Evolutionary conservation across 2,329 filamentous ascomycete species (phyloP).

Genomic region (Lanzia echinophila): DNA sequence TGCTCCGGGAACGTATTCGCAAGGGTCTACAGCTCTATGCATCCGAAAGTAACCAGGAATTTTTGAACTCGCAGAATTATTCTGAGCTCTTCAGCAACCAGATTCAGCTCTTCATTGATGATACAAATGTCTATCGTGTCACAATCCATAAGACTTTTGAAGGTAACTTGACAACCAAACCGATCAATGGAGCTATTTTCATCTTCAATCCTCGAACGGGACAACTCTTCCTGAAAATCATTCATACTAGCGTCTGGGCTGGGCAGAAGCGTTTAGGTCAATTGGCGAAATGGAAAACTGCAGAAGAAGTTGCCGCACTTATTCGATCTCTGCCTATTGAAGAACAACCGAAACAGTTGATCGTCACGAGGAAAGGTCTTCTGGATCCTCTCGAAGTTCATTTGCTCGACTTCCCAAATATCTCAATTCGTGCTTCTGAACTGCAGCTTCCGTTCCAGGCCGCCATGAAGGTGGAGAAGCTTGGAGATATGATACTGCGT

Average conservation of each 20-base stretch:
- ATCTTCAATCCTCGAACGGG: conserved; percentile 99
- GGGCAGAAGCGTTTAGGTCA: conserved; percentile 98
- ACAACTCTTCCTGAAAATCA: conserved; percentile 97
- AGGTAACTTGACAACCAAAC: conserved; percentile 97
- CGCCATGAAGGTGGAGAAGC: conserved; percentile 99
- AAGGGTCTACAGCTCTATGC: conserved; percentile 98
- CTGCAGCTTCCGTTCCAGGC: conserved; percentile 97
- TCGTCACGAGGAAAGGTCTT: conserved; percentile 94
- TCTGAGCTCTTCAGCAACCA: conserved; percentile 98
- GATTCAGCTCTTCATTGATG: conserved; percentile 97
- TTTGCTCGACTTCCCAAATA: conserved; percentile 96
- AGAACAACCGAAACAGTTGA: conserved; percentile 97
- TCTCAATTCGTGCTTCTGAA: conserved; percentile 95
- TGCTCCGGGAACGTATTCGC: conserved; percentile 92
- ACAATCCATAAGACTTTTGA: conserved; percentile 99
- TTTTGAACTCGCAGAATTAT: conserved; percentile 98
- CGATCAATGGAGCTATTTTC: conserved; percentile 98
- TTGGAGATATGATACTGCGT: conserved; percentile 96
- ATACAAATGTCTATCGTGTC: conserved; percentile 98
- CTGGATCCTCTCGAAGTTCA: conserved; percentile 96
- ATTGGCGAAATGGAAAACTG: conserved; percentile 98
- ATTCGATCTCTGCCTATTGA: conserved; percentile 94
- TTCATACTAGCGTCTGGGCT: conserved; percentile 98
- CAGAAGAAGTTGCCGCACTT: conserved; percentile 96
- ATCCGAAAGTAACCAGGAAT: conserved; percentile 98